Evolutionary conservation across 768 basidiomycete species (phyloP).

Genomic region (Auricularia sp.): DNA sequence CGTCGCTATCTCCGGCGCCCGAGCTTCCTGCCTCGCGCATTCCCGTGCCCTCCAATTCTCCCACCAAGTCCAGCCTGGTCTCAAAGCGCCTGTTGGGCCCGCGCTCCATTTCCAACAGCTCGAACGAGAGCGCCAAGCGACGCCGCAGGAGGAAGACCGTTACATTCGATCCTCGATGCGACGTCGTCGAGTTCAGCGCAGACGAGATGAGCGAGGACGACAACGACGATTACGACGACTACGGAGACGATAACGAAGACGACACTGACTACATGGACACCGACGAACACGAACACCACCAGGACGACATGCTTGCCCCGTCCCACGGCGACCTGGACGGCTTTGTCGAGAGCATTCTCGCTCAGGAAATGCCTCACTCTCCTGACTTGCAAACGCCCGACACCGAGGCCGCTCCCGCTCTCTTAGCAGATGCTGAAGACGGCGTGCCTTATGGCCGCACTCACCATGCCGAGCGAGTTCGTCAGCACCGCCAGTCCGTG

Average conservation of each 20-base stretch:
- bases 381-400: background rate
- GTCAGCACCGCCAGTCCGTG: background rate
- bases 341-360: background rate
- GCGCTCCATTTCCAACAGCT: conserved; percentile 29
- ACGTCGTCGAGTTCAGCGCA: conserved; percentile 71
- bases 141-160: conserved; percentile 62
- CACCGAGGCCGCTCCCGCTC: background rate
- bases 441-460: conserved; percentile 57
- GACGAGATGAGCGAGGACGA: conserved; percentile 34
- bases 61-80: conserved; percentile 54
- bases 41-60: conserved; percentile 28
- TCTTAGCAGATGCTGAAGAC: conserved; percentile 30
- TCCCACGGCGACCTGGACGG: background rate
- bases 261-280: conserved; percentile 25
- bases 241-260: conserved; percentile 11
- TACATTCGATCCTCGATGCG: conserved; percentile 68
- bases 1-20: conserved; percentile 2
- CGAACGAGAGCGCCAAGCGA: conserved; percentile 3
- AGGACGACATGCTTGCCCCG: background rate
- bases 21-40: conserved; percentile 12
- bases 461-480: conserved; percentile 46
- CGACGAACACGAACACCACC: background rate
- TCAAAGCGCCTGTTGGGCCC: conserved; percentile 70
- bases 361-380: background rate
- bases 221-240: conserved; percentile 4